Conservation (phyloP, 768 basidiomycete species). For the Gelatoporia subvermispora region DNA sequence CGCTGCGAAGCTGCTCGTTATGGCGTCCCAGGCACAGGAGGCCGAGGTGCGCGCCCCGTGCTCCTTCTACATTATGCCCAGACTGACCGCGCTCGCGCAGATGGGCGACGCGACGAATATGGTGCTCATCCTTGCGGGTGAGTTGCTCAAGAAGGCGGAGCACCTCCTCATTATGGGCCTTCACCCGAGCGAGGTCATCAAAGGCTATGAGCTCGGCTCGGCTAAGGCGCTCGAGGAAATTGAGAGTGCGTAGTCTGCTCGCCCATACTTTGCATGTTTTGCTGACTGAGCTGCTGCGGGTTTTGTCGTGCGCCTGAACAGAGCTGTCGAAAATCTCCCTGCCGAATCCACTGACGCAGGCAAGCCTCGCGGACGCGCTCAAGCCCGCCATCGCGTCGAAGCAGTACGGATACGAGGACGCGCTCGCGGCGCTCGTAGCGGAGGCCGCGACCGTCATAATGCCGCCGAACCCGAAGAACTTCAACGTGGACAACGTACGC, state of each 20-base stretch:
- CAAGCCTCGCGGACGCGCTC: slow-evolving; percentile 68
- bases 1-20: slow-evolving; percentile 97
- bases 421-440: slow-evolving; percentile 76
- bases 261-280: slow-evolving; percentile 1
- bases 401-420: slow-evolving; percentile 91
- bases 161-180: slow-evolving; percentile 92
- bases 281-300: neutral
- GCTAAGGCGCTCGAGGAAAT: slow-evolving; percentile 81
- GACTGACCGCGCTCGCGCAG: too few relatives aligned
- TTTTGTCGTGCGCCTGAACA: slow-evolving; percentile 24
- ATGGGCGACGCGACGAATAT: slow-evolving; percentile 98
- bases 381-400: slow-evolving; percentile 94
- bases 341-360: slow-evolving; percentile 66
- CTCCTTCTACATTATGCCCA: neutral
- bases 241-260: slow-evolving; percentile 60
- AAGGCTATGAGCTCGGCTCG: slow-evolving; percentile 91
- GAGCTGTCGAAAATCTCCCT: slow-evolving; percentile 68
- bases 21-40: slow-evolving; percentile 97
- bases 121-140: slow-evolving; percentile 92
- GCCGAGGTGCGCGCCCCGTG: slow-evolving; percentile 60
- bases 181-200: slow-evolving; percentile 92
- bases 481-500: slow-evolving; percentile 97
- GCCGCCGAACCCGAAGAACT: slow-evolving; percentile 83
- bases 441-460: slow-evolving; percentile 92
- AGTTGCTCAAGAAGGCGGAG: slow-evolving; percentile 91